These are phyloP conservation scores for Fonsecaea monophora DNA, from an alignment of 2,329 filamentous ascomycete species.

Conservation along the genomic window DNA sequence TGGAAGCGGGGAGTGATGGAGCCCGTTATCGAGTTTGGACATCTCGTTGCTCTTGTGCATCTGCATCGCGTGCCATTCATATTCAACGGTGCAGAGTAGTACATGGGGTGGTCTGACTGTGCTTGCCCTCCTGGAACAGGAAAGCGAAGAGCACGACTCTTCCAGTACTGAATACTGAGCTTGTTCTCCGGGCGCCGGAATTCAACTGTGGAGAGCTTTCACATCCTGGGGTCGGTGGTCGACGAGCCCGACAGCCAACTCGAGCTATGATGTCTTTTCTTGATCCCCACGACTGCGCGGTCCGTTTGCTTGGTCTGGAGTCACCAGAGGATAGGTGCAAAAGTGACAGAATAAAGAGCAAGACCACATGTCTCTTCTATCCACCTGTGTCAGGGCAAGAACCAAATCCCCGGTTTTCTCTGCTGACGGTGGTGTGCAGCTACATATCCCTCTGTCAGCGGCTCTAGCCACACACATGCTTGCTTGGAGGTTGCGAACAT, in stretches of 20 bases:
- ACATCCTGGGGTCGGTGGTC: background rate
- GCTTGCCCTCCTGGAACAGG: background rate
- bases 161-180: background rate
- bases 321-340: background rate
- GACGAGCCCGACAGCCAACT: background rate
- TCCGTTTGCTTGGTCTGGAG: background rate
- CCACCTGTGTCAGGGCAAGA: background rate
- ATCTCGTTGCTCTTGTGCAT: background rate
- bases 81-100: background rate
- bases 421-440: background rate
- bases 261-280: background rate
- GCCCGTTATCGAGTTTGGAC: background rate
- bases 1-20: background rate
- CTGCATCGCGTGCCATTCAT: background rate
- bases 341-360: background rate
- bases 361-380: background rate
- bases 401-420: background rate
- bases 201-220: background rate
- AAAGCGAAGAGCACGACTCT: conserved; percentile 2
- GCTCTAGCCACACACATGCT: background rate
- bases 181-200: background rate
- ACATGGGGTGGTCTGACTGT: background rate
- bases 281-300: background rate
- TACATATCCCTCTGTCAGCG: background rate
- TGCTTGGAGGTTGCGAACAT: background rate